Evolutionary conservation across 768 basidiomycete genomes (phyloP).

Genomic region (Leccinum broughii): DNA sequence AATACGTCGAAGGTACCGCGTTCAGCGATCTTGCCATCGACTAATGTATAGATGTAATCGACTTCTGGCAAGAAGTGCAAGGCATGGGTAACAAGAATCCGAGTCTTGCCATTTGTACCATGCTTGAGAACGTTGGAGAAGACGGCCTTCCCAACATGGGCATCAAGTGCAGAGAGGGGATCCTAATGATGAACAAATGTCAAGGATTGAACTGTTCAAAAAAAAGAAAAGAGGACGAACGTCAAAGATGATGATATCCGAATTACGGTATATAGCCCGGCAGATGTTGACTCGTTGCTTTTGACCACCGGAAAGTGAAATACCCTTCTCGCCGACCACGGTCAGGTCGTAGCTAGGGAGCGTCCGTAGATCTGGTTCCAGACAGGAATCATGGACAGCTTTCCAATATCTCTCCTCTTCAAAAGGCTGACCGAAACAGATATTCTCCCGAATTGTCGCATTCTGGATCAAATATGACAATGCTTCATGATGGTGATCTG

Average conservation of each 20-base stretch:
- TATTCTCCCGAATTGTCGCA: slow-evolving; percentile 85
- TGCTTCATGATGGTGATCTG: not conserved
- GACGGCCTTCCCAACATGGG: slow-evolving; percentile 85
- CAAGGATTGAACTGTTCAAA: not conserved
- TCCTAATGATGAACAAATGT: slow-evolving; percentile 43
- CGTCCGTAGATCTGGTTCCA: slow-evolving; percentile 78
- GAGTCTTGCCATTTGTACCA: slow-evolving; percentile 65
- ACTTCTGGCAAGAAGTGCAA: slow-evolving; percentile 87
- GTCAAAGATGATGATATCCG: slow-evolving; percentile 8
- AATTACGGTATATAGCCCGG: slow-evolving; percentile 6
- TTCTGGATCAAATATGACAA: slow-evolving; percentile 43
- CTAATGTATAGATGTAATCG: slow-evolving; percentile 81
- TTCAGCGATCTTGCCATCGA: slow-evolving; percentile 77
- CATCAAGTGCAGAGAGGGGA: slow-evolving; percentile 84
- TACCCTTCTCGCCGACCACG: slow-evolving; percentile 56
- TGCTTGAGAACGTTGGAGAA: slow-evolving; percentile 82
- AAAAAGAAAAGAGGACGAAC: not conserved
- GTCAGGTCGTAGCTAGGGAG: not conserved
- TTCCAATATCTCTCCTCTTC: slow-evolving; percentile 83
- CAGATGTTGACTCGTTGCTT: not conserved
- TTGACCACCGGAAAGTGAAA: slow-evolving; percentile 83
- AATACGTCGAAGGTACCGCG: slow-evolving; percentile 77
- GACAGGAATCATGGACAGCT: slow-evolving; percentile 72
- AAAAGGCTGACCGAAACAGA: slow-evolving; percentile 83
- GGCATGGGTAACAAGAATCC: slow-evolving; percentile 89